phyloP scores from a whole-genome alignment of 257 asterid genomes.

The Galeopsis tetrahit region DNA sequence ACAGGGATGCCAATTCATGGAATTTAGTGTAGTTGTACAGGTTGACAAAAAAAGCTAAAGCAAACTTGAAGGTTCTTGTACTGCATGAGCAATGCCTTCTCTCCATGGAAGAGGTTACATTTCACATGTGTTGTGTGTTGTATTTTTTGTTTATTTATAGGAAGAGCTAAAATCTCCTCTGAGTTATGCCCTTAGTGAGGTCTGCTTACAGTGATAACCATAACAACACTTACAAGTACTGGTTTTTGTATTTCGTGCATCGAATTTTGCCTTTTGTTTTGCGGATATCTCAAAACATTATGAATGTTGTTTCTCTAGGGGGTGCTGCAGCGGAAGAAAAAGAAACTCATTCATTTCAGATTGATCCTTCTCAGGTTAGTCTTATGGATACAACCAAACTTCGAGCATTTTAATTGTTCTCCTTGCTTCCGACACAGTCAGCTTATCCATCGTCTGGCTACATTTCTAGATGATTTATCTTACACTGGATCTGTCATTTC shows the following conservation, averaged over 20 bases:
- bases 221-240: background rate
- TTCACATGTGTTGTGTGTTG: background rate
- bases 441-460: conserved; percentile 11
- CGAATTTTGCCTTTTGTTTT: conserved; percentile 1
- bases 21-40: background rate
- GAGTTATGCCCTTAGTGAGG: conserved; percentile 45
- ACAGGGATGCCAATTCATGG: background rate
- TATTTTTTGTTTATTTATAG: conserved; percentile 38
- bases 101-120: background rate
- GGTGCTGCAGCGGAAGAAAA: conserved; percentile 94
- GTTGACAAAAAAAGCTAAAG: background rate
- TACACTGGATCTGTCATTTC: background rate
- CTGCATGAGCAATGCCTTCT: conserved; percentile 2
- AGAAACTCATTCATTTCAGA: conserved; percentile 94
- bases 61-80: background rate
- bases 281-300: conserved; percentile 9
- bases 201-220: background rate
- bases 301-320: conserved; percentile 36
- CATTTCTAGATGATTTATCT: background rate
- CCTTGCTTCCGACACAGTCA: conserved; percentile 17
- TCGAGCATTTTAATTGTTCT: background rate
- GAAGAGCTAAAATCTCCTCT: conserved; percentile 70
- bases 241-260: background rate
- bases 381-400: conserved; percentile 19
- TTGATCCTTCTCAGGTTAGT: conserved; percentile 89